Evolutionary conservation across 2,329 filamentous ascomycete species (phyloP), one percentile per base, ranked within the genome.

Genomic region (Mariannaea sp.): DNA sequence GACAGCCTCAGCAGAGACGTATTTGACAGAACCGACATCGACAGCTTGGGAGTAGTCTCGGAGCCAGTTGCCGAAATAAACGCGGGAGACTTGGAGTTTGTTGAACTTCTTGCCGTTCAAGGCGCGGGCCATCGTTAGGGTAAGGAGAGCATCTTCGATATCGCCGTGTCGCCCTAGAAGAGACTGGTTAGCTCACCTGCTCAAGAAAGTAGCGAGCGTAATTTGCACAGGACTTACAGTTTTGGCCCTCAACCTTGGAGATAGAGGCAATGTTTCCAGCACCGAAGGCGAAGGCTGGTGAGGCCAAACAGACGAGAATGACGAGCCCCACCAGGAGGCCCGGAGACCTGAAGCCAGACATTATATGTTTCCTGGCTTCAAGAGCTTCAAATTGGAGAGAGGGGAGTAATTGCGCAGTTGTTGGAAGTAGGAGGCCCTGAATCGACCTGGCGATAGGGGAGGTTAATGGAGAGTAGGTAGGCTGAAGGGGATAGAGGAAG

Each of bases 21-120:
- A 84, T 77, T 96, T 96, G 74, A 96, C 84, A 4, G 91, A 95
- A 57, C 91, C 92, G 43, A 96, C 90, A 71, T 97, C 92, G 65
- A 96, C 89, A 56, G 92, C 92, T 73, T 97, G 92, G 47, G 89
- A 94, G 74, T 97, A 97, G 74, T 97, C 92, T 55, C 82, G 84
- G 27, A 96, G 83, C 92, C 92, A 96, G 77, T 96, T 97, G 60
- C 92, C 92, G 76, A 97, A 97, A 77, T 97, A 97, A 59, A 95
- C 89, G 56, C 92, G 85, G 59, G 92, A 89, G 58, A 96, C 89
- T 68, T 87, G 88, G 67, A 96, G 83, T 77, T 94, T 94, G 77
- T 83, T 85, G 75, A 96, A 96, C 68, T 92, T 95, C 78, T 92
- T 92, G 63, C 78, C 77, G 61, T 77, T 77, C 56, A 79, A 71